Percentiles rank a stretch among this genome's conserved stretches.
Evolutionary conservation across 345 rosid genomes (phyloP).

Genomic region (Salix brachista): DNA sequence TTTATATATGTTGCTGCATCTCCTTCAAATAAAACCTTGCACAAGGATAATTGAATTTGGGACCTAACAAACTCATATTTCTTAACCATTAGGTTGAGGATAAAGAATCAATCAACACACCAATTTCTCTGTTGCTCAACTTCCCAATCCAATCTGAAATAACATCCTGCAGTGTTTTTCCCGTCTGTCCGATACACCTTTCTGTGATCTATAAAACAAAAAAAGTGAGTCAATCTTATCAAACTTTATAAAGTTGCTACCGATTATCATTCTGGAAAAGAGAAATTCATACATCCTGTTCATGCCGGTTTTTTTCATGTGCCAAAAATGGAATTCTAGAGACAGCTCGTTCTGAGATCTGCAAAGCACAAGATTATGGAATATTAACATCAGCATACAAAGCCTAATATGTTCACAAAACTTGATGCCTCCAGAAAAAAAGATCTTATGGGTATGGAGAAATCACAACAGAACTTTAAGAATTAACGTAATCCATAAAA

Average conservation of each 20-base stretch:
- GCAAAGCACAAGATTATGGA: conserved; percentile 12
- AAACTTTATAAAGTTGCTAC: neutral
- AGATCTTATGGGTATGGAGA: neutral
- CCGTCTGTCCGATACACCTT: conserved; percentile 60
- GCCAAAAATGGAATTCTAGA: conserved; percentile 58
- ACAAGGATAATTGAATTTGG: neutral
- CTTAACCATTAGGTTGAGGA: neutral
- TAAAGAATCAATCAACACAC: conserved; percentile 30
- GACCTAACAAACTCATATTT: neutral
- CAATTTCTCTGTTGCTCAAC: conserved; percentile 68
- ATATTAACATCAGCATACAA: neutral
- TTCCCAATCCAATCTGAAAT: conserved; percentile 59
- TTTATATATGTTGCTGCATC: neutral
- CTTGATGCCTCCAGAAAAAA: neutral
- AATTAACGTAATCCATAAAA: neutral
- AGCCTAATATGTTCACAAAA: neutral
- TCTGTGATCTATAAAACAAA: conserved; percentile 58
- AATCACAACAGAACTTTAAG: neutral
- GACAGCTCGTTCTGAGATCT: conserved; percentile 58
- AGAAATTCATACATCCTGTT: conserved; percentile 62
- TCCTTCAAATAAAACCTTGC: neutral
- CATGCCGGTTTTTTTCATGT: conserved; percentile 78
- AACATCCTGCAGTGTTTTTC: conserved; percentile 61
- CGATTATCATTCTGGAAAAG: neutral
- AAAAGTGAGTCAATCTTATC: neutral